These are phyloP conservation scores for Suillus variegatus DNA, from an alignment of 768 basidiomycete genomes.

Conservation along the genomic window DNA sequence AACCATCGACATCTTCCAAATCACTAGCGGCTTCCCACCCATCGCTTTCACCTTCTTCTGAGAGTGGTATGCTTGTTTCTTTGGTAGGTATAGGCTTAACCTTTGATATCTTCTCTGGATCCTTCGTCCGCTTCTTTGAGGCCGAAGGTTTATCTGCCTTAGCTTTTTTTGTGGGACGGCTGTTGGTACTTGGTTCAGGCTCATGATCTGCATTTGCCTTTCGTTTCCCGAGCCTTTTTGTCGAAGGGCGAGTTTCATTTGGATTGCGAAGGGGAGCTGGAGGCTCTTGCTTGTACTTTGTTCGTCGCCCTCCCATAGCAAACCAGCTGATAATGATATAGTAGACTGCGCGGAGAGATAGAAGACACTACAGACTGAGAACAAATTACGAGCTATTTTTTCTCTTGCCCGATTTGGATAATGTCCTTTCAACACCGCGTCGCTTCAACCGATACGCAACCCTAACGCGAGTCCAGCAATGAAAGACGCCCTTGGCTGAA, in stretches of 20 bases:
- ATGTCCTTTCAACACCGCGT: constrained; percentile 11
- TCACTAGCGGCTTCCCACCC: constrained; percentile 43
- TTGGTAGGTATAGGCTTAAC: constrained; percentile 54
- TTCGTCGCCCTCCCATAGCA: constrained; percentile 81
- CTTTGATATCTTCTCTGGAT: constrained; percentile 21
- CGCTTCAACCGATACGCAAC: constrained; percentile 68
- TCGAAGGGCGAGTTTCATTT: constrained; percentile 36
- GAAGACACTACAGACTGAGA: not conserved
- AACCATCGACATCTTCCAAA: constrained; percentile 33
- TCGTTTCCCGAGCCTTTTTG: constrained; percentile 71
- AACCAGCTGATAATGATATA: constrained; percentile 17
- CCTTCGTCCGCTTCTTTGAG: constrained; percentile 9
- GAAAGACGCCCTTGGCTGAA: constrained; percentile 89
- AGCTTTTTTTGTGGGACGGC: constrained; percentile 38
- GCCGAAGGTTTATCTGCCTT: constrained; percentile 23
- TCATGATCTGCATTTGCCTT: constrained; percentile 52
- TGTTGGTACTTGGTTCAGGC: constrained; percentile 25
- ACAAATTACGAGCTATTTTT: constrained; percentile 15
- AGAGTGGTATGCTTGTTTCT: constrained; percentile 39
- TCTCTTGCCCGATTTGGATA: constrained; percentile 27
- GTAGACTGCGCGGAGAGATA: not conserved
- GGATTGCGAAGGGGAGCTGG: constrained; percentile 57
- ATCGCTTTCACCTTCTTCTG: constrained; percentile 19
- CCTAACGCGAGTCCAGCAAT: constrained; percentile 82
- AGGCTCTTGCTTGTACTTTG: constrained; percentile 80